phyloP scores from a whole-genome alignment of 192 early-diverging fungal genomes.

The Mortierella hygrophila region DNA sequence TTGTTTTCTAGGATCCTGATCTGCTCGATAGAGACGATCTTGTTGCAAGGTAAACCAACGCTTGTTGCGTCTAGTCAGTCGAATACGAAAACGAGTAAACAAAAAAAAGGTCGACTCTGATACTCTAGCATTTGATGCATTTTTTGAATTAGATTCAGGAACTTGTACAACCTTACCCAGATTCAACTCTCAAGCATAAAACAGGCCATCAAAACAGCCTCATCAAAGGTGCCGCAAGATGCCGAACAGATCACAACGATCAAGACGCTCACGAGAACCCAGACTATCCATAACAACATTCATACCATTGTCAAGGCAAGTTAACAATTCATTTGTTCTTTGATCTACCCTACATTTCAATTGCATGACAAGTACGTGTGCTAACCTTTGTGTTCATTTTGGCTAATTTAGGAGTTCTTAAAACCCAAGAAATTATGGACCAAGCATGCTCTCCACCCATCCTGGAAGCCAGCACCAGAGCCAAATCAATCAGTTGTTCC shows the following conservation, averaged over 20 bases:
- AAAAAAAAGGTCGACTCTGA: background rate
- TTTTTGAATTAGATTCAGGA: slow-evolving; percentile 31
- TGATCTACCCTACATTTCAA: background rate
- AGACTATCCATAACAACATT: slow-evolving; percentile 29
- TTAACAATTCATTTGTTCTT: background rate
- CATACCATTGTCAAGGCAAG: slow-evolving; percentile 20
- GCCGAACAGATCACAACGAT: background rate
- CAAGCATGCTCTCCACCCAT: slow-evolving; percentile 21
- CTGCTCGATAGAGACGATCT: slow-evolving; percentile 23
- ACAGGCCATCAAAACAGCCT: background rate
- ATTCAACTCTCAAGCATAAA: slow-evolving; percentile 19
- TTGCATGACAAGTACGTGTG: too few species aligned
- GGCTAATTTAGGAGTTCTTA: slow-evolving; percentile 32
- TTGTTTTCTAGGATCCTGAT: slow-evolving; percentile 15
- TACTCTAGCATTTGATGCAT: background rate
- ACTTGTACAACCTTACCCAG: slow-evolving; percentile 30
- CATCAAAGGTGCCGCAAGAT: slow-evolving; percentile 19
- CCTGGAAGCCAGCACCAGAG: slow-evolving; percentile 30
- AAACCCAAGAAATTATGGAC: slow-evolving; percentile 33
- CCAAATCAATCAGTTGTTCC: background rate
- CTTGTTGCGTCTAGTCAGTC: background rate
- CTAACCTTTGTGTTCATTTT: background rate
- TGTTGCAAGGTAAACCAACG: slow-evolving; percentile 17
- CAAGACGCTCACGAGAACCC: background rate
- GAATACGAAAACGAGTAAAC: background rate